Evolutionary conservation across 2,329 filamentous ascomycete genomes (phyloP).

Genomic region (Ophiognomonia clavigignenti-juglandacearum): DNA sequence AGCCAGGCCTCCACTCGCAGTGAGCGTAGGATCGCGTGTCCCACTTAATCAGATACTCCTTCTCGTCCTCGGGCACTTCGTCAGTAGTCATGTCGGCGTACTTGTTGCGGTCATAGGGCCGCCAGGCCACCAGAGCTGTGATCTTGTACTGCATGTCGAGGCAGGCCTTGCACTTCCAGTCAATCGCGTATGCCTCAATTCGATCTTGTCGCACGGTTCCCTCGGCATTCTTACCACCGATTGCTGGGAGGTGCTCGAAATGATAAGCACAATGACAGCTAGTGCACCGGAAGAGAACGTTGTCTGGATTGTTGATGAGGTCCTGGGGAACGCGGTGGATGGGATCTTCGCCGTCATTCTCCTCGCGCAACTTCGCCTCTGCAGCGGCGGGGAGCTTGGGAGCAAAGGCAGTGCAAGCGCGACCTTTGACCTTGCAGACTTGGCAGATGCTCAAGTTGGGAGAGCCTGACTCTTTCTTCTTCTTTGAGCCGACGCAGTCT

Average conservation of each 20-base stretch:
- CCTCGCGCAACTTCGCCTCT: conserved; percentile 76
- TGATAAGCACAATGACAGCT: conserved; percentile 78
- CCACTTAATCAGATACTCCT: conserved; percentile 93
- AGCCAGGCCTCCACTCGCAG: conserved; percentile 80
- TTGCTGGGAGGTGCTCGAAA: conserved; percentile 70
- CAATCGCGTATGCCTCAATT: conserved; percentile 65
- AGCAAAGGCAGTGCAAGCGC: conserved; percentile 71
- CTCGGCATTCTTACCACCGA: conserved; percentile 30
- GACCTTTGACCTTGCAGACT: conserved; percentile 59
- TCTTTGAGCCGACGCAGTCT: conserved; percentile 67
- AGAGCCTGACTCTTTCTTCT: conserved; percentile 63
- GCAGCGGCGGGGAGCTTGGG: conserved; percentile 67
- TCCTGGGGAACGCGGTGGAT: conserved; percentile 56
- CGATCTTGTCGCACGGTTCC: conserved; percentile 54
- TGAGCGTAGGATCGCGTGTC: conserved; percentile 73
- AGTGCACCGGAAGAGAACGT: conserved; percentile 78
- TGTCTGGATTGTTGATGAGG: conserved; percentile 69
- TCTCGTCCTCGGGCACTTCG: conserved; percentile 66
- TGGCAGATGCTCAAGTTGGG: conserved; percentile 71
- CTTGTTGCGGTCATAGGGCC: conserved; percentile 56
- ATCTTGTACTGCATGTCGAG: conserved; percentile 60
- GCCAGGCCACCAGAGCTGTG: conserved; percentile 81
- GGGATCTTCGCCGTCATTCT: conserved; percentile 77
- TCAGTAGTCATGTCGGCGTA: conserved; percentile 51
- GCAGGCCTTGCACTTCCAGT: conserved; percentile 82